phyloP scores from a whole-genome alignment of 441 rosid genomes.

The Populus trichocarpa region DNA sequence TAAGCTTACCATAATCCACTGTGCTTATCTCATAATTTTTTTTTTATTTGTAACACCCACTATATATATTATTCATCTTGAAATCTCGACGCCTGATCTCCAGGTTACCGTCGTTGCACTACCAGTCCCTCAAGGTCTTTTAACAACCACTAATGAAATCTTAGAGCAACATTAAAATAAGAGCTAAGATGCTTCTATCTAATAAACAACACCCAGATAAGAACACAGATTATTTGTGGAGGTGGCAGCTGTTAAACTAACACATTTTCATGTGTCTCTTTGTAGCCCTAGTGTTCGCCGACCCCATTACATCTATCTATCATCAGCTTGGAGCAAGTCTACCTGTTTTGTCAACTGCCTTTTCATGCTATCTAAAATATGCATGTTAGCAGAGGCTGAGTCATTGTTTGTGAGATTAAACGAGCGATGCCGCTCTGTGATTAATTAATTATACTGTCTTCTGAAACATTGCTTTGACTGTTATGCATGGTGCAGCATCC shows the following conservation, averaged over 20 bases:
- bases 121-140: neutral
- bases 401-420: neutral
- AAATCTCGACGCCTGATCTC: neutral
- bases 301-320: neutral
- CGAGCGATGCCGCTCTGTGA: too few relatives aligned
- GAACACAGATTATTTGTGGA: neutral
- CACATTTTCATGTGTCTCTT: conserved; percentile 4
- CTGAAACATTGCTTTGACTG: neutral
- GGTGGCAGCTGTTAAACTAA: conserved; percentile 4
- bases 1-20: neutral
- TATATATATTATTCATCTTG: neutral
- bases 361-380: neutral
- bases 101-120: conserved; percentile 1
- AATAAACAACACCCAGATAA: neutral
- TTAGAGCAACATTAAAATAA: neutral
- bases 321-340: neutral
- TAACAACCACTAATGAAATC: neutral
- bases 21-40: too few relatives aligned
- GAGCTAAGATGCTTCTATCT: neutral
- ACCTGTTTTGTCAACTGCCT: conserved; percentile 2
- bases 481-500: neutral
- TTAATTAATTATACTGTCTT: neutral
- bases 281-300: neutral
- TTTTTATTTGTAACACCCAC: neutral
- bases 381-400: neutral